Base-by-base conservation (phyloP, 208 protist genomes). In the Wallacemonas collosoma region DNA sequence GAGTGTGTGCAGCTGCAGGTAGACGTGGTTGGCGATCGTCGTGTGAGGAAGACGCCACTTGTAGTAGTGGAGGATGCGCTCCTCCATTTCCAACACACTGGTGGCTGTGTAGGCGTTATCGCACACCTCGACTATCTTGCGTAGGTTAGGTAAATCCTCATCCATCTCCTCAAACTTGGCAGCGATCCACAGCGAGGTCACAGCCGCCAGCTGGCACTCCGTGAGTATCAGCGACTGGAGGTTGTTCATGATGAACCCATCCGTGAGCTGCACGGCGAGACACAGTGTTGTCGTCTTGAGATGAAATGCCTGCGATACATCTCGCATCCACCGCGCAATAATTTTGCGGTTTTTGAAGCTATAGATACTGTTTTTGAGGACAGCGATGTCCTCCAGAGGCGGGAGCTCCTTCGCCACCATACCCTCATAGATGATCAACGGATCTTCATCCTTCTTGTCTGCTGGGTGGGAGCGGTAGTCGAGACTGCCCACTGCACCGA, bases 111-210 rank as follows among this genome's bases (percentile, higher is more conserved):
- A 95, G 26, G 86, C 81, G 41, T 76, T 71, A 57, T 93, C 90
- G 77, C 90, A 93, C 15, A 95, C 83, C 5, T 90, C 82, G n/a
- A 93, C 86, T 26, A 95, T 79, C 68, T 87, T 86, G 17, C 72
- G 76, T 56, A 93, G 70, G 35, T 58, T 81, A 1, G 87, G 90
- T 38, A 95, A 65, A 68, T 86, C 81, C 11, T 73, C 66, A 54
- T 93, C 86, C 79, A 93, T 86, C 62, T 95, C 88, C 68, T 95
- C 90, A 71, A 93, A 95, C 74, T 95, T 95, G 38, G 90, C 83
- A 3, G 90, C 86, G 44, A 93, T 83, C 90, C 90, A 95, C 11
- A 95, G 72, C 11, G 76, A 81, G 9, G 90, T 89, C 15, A 92
- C 77, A 35, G 90, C 90, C 11, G 81, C 81, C n/a, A 95, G 70